These are phyloP conservation scores for Cystobasidium onofrii DNA, from an alignment of 768 basidiomycete genomes.

Conservation along the genomic window DNA sequence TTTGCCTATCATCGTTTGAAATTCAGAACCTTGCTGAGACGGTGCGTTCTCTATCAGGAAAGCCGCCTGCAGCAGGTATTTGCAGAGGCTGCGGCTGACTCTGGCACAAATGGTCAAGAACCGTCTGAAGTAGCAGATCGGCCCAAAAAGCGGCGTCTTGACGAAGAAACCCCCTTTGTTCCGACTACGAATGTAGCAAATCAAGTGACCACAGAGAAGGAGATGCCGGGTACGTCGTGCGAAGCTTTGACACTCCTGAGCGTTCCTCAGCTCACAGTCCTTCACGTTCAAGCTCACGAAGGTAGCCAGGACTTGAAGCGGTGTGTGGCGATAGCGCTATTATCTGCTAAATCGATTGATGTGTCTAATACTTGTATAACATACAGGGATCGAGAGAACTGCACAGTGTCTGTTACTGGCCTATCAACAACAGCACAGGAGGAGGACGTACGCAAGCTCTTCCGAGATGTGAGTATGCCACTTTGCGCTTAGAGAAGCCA, in stretches of 20 bases:
- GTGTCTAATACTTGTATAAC: too few relatives aligned
- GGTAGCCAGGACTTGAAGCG: not conserved
- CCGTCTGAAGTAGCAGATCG: not conserved
- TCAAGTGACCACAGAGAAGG: too few relatives aligned
- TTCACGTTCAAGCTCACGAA: not conserved
- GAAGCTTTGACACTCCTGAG: too few relatives aligned
- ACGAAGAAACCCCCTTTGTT: not conserved
- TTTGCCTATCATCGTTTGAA: not conserved
- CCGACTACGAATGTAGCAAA: not conserved
- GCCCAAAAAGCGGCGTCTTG: not conserved
- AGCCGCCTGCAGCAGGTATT: not conserved
- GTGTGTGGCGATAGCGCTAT: not conserved
- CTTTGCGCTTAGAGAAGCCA: too few relatives aligned
- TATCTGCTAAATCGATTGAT: too few relatives aligned
- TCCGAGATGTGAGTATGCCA: conserved; percentile 85
- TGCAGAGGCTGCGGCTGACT: not conserved
- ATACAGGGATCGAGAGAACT: conserved; percentile 84
- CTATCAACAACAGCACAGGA: conserved; percentile 56
- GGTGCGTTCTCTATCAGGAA: not conserved
- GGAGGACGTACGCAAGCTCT: conserved; percentile 61
- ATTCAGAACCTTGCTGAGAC: too few relatives aligned
- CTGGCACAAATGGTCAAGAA: not conserved
- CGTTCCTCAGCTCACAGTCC: too few relatives aligned
- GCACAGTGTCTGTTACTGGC: conserved; percentile 78
- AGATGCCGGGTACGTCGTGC: too few relatives aligned